Evolutionary conservation across 2,329 filamentous ascomycete species (phyloP).

Genomic region (Macrophomina tecta): DNA sequence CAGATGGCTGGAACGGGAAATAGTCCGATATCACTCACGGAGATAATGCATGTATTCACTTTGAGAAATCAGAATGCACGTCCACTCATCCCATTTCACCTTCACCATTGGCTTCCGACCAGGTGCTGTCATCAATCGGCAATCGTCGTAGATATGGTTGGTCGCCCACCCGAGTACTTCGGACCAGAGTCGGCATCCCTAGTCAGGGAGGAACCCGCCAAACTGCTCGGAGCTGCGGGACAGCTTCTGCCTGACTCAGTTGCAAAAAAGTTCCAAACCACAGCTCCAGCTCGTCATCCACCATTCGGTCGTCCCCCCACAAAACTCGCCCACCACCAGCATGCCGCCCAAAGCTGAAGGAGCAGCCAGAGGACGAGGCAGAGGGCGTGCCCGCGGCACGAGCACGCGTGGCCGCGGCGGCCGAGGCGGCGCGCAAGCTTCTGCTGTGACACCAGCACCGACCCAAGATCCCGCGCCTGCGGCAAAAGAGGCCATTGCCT

Average conservation of each 20-base stretch:
- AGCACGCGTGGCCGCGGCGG: slow-evolving; percentile 30
- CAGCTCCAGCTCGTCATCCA: slow-evolving; percentile 22
- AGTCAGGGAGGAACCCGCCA: slow-evolving; percentile 8
- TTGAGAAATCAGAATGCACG: neutral
- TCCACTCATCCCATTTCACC: neutral
- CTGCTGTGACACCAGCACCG: slow-evolving; percentile 32
- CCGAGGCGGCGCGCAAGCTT: slow-evolving; percentile 31
- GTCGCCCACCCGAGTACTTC: slow-evolving; percentile 3
- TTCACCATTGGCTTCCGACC: neutral
- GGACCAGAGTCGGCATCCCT: slow-evolving; percentile 5
- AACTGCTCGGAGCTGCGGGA: neutral
- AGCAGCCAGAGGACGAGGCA: slow-evolving; percentile 32
- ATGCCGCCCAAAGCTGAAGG: slow-evolving; percentile 42
- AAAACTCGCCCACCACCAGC: slow-evolving; percentile 2
- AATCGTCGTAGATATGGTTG: neutral
- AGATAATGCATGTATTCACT: neutral
- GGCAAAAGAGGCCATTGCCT: slow-evolving; percentile 3
- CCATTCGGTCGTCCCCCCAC: neutral
- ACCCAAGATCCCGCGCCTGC: slow-evolving; percentile 30
- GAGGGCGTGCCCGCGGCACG: slow-evolving; percentile 33
- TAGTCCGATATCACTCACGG: slow-evolving; percentile 3
- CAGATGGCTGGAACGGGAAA: neutral
- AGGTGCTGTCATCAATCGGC: neutral
- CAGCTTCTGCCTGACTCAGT: slow-evolving; percentile 20
- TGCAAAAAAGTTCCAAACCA: slow-evolving; percentile 8